phyloP scores from a whole-genome alignment of 2,329 filamentous ascomycete species.

The Aspergillus aculeatinus region DNA sequence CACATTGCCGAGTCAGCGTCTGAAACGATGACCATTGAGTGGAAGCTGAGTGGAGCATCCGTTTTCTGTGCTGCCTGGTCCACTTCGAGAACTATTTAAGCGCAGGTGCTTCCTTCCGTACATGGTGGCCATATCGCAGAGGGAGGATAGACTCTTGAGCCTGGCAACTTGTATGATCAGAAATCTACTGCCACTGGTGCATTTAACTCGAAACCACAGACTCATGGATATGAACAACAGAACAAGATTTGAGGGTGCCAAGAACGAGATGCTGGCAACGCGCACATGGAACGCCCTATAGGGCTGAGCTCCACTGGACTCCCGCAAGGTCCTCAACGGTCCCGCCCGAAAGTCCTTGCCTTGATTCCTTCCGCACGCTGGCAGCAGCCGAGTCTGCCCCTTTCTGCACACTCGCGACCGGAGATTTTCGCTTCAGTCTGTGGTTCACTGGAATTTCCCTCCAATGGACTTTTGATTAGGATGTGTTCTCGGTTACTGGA shows the following conservation, averaged over 20 bases:
- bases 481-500: no score
- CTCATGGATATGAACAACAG: no score
- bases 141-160: no score
- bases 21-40: background rate
- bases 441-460: no score
- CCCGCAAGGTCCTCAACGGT: background rate
- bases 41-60: background rate
- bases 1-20: background rate
- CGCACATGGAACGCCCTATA: constrained; percentile 30
- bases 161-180: no score
- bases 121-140: no score
- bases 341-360: background rate
- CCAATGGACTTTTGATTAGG: no score
- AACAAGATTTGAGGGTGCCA: background rate
- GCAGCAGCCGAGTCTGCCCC: background rate
- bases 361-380: background rate
- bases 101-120: no score
- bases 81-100: background rate
- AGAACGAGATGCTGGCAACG: constrained; percentile 49
- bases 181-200: no score
- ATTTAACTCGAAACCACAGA: no score
- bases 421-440: no score
- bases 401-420: background rate
- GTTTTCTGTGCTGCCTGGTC: background rate
- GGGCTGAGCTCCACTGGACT: background rate